Percentiles rank a stretch among this genome's conserved stretches.
Conservation (phyloP, 2,329 filamentous ascomycete genomes). For the Paradendryphiella salina region DNA sequence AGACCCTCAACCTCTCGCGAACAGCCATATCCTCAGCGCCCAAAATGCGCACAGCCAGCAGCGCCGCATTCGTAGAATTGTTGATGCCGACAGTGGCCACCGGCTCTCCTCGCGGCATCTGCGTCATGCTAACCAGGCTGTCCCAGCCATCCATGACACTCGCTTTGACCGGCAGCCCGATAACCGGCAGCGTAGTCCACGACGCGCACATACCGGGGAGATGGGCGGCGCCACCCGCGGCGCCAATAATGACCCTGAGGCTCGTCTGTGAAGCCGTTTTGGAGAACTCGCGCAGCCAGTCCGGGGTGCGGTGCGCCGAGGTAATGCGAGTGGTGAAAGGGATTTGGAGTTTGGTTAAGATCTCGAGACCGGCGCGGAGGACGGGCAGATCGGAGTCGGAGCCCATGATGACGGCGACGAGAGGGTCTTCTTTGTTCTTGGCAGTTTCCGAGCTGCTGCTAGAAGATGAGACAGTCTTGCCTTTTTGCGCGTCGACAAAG, state of each 20-base stretch:
- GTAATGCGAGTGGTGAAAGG: slow-evolving; percentile 75
- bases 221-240: slow-evolving; percentile 56
- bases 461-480: slow-evolving; percentile 35
- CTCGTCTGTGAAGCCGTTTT: slow-evolving; percentile 44
- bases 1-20: slow-evolving; percentile 61
- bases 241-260: slow-evolving; percentile 54
- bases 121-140: slow-evolving; percentile 55
- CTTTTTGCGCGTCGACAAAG: slow-evolving; percentile 61
- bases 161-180: slow-evolving; percentile 56
- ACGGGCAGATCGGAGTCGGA: slow-evolving; percentile 76
- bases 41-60: slow-evolving; percentile 52
- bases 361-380: slow-evolving; percentile 66
- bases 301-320: slow-evolving; percentile 64
- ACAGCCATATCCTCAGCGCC: slow-evolving; percentile 57
- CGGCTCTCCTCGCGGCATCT: slow-evolving; percentile 56
- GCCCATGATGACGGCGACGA: slow-evolving; percentile 81
- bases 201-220: slow-evolving; percentile 57
- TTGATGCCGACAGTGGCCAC: slow-evolving; percentile 53
- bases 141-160: slow-evolving; percentile 56
- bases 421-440: slow-evolving; percentile 47
- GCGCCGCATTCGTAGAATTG: slow-evolving; percentile 52
- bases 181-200: slow-evolving; percentile 55
- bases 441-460: slow-evolving; percentile 8
- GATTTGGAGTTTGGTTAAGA: slow-evolving; percentile 70
- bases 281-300: slow-evolving; percentile 53